Evolutionary conservation across 2,329 filamentous ascomycete species (phyloP), one percentile per base, ranked within the genome.

Genomic region (Pseudocercospora vitis): DNA sequence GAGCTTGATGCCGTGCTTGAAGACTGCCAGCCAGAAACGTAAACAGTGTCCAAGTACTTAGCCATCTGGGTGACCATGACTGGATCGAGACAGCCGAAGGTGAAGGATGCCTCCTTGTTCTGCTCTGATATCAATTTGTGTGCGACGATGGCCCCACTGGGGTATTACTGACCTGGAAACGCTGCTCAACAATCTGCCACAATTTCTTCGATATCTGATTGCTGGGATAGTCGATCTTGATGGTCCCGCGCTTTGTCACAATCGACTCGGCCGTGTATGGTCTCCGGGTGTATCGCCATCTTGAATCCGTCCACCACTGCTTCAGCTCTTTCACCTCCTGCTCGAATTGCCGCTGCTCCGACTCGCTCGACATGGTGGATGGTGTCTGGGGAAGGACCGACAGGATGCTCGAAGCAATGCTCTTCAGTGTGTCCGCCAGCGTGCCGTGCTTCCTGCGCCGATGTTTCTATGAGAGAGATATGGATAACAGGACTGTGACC

Each of bases 31-130:
- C 94, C 94, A 50, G 94, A 97, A 58, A 99, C 94, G 73, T 99
- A 99, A 71, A 99, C 89, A 28, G 94, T 99, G 71, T 99, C 94
- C 58, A 99, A 81, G 74, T 95, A 97, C 76, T 97, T 96, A 66
- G 92, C 92, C 94, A 99, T 99, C 74, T 99, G 94, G 23, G 94
- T 97, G 71, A 99, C 83, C 89, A 96, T 96, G 52, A 95, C 96
- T 8, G 94, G 94, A 71, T 99, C 94, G 61, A 99, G 81, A 76
- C 94, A 97, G 68, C 94, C 94, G 71, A 96, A 99, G 53, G 94
- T 99, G 78, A 87, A 95, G 75, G 89, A 95, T 44, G 89, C 89
- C 68, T 94, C 88, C 66, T 84, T 84, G 69, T 81, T 88, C 89
- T 95, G 44, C 3, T 23, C 16, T 16, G 24, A 50, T 26, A 35